Evolutionary conservation across 768 basidiomycete species (phyloP).

Genomic region (Hericium alpestre): DNA sequence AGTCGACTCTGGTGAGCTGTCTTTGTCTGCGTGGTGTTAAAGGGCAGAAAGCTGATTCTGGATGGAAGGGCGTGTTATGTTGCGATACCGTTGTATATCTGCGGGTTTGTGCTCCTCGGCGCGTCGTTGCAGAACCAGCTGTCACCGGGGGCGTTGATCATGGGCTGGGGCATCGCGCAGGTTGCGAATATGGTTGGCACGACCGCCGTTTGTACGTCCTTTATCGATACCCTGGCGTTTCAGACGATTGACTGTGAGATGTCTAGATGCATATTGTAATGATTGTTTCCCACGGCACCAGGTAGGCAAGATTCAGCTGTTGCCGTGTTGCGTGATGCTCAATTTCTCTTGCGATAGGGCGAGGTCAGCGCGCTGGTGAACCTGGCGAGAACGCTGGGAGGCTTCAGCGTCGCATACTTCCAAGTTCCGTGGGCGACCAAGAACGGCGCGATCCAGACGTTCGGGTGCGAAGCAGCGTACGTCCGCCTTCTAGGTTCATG

Average conservation of each 20-base stretch:
- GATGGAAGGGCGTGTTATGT: slow-evolving; percentile 44
- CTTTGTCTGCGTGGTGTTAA: not conserved
- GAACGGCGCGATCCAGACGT: slow-evolving; percentile 48
- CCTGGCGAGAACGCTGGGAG: slow-evolving; percentile 43
- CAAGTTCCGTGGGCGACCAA: slow-evolving; percentile 54
- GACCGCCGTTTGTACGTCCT: slow-evolving; percentile 43
- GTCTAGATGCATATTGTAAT: slow-evolving; percentile 35
- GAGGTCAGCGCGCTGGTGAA: slow-evolving; percentile 57
- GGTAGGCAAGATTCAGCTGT: slow-evolving; percentile 12
- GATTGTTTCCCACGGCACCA: slow-evolving; percentile 36
- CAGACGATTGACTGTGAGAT: not conserved
- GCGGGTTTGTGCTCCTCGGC: slow-evolving; percentile 48
- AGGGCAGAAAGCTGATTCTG: not conserved
- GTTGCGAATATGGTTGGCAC: slow-evolving; percentile 47
- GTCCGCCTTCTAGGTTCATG: no score
- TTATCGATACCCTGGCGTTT: slow-evolving; percentile 10
- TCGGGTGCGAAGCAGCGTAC: slow-evolving; percentile 53
- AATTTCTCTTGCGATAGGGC: slow-evolving; percentile 25
- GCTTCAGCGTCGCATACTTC: slow-evolving; percentile 55
- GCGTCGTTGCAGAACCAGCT: slow-evolving; percentile 43
- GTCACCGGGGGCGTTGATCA: slow-evolving; percentile 37
- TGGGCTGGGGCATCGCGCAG: slow-evolving; percentile 59
- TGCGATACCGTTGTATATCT: slow-evolving; percentile 47
- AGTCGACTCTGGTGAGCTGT: slow-evolving; percentile 40
- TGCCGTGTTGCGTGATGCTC: not conserved